Conservation (phyloP, 352 stramenopile genomes). For the Peronosclerospora sorghi region DNA sequence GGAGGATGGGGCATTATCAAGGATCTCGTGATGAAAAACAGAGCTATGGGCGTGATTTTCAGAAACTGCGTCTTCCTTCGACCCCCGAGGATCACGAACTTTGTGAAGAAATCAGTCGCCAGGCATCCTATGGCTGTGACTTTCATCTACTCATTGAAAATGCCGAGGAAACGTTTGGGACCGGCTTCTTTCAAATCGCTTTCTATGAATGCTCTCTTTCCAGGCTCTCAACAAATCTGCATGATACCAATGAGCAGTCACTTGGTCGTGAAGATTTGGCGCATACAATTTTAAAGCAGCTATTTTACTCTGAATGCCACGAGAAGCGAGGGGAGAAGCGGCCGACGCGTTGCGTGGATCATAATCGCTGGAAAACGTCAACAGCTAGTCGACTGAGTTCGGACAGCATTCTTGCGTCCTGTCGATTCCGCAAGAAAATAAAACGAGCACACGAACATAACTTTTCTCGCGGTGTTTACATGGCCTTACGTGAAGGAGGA, state of each 20-base stretch:
- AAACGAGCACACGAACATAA: conserved; percentile 83
- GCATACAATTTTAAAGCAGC: conserved; percentile 39
- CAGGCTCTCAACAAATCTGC: too few relatives aligned
- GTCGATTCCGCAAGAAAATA: conserved; percentile 68
- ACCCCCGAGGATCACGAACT: conserved; percentile 69
- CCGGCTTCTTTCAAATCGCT: conserved; percentile 77
- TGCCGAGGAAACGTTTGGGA: conserved; percentile 32
- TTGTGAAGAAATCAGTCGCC: conserved; percentile 55
- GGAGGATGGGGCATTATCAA: conserved; percentile 71
- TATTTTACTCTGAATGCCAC: conserved; percentile 32
- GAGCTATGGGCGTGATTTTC: conserved; percentile 31
- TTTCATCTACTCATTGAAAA: conserved; percentile 73
- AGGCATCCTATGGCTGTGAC: conserved; percentile 46
- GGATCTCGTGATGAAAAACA: conserved; percentile 64
- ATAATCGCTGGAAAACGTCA: conserved; percentile 14
- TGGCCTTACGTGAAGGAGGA: conserved; percentile 62
- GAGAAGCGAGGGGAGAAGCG: conserved; percentile 13
- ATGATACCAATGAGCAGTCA: conserved; percentile 20
- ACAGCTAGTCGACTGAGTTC: conserved; percentile 6
- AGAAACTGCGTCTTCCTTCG: conserved; percentile 34
- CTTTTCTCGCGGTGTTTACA: conserved; percentile 81
- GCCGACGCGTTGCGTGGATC: conserved; percentile 14
- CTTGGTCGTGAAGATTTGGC: conserved; percentile 22
- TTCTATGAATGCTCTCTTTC: conserved; percentile 79
- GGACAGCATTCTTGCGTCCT: conserved; percentile 25